Percentiles rank a stretch among this genome's conserved stretches.
Conservation (phyloP, 257 asterid species). For the Cinchona pubescens region DNA sequence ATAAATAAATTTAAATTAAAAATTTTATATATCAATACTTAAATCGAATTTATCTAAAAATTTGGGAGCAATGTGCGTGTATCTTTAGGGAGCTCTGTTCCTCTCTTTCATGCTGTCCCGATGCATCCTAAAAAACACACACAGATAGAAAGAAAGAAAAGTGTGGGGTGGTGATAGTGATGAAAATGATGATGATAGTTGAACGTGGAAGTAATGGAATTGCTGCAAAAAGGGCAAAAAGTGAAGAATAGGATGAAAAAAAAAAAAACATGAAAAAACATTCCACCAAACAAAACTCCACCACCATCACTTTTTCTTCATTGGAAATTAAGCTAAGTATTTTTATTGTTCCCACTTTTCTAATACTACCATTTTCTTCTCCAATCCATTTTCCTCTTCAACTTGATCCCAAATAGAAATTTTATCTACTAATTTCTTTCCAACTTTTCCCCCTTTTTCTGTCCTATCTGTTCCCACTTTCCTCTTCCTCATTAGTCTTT, state of each 20-base stretch:
- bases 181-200: not conserved
- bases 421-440: conserved; percentile 37
- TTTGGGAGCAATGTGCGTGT: no score
- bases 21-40: no score
- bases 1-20: no score
- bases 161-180: conserved; percentile 10
- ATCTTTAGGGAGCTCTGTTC: no score
- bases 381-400: not conserved
- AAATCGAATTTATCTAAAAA: no score
- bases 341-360: conserved; percentile 1
- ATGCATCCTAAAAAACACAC: no score
- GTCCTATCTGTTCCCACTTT: conserved; percentile 15
- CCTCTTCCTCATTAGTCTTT: conserved; percentile 30
- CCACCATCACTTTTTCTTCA: conserved; percentile 1
- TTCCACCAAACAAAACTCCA: not conserved
- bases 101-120: no score
- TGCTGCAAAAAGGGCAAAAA: not conserved
- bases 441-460: conserved; percentile 31
- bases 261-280: not conserved
- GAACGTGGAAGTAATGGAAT: conserved; percentile 10
- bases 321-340: not conserved
- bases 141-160: no score
- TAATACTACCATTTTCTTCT: not conserved
- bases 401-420: not conserved
- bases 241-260: not conserved